These are phyloP conservation scores for Tricholoma saponaceum DNA, from an alignment of 768 basidiomycete genomes.

Conservation along the genomic window DNA sequence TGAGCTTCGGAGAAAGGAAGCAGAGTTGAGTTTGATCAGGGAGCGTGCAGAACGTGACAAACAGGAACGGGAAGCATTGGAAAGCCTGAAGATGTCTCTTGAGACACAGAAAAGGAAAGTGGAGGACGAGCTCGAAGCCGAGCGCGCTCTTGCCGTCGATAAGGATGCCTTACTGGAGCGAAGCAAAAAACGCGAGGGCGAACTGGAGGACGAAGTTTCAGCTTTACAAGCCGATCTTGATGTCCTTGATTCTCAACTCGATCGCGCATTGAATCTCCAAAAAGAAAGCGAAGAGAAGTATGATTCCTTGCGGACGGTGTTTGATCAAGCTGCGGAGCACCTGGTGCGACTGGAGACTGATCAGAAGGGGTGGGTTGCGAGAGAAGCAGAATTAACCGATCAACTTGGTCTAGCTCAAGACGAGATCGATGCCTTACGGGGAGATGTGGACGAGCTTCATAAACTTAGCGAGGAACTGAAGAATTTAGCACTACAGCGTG, in stretches of 20 bases:
- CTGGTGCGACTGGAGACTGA: slow-evolving; percentile 78
- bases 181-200: slow-evolving; percentile 79
- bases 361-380: slow-evolving; percentile 58
- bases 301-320: slow-evolving; percentile 62
- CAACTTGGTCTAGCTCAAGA: slow-evolving; percentile 55
- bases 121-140: slow-evolving; percentile 77
- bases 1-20: slow-evolving; percentile 82
- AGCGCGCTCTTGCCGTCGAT: slow-evolving; percentile 74
- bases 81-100: slow-evolving; percentile 75
- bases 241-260: slow-evolving; percentile 80
- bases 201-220: slow-evolving; percentile 81
- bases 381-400: slow-evolving; percentile 61
- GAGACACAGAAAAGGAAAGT: slow-evolving; percentile 82
- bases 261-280: slow-evolving; percentile 71
- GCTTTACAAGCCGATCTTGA: slow-evolving; percentile 82
- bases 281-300: slow-evolving; percentile 80
- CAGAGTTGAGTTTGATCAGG: slow-evolving; percentile 73
- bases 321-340: slow-evolving; percentile 84
- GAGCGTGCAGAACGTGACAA: slow-evolving; percentile 88
- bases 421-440: slow-evolving; percentile 54
- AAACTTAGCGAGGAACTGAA: slow-evolving; percentile 68
- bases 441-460: slow-evolving; percentile 57
- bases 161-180: slow-evolving; percentile 81
- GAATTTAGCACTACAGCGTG: slow-evolving; percentile 64
- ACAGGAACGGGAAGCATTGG: slow-evolving; percentile 72